phyloP scores from a whole-genome alignment of 2,329 filamentous ascomycete species.

The Leptographium wingfieldii region DNA sequence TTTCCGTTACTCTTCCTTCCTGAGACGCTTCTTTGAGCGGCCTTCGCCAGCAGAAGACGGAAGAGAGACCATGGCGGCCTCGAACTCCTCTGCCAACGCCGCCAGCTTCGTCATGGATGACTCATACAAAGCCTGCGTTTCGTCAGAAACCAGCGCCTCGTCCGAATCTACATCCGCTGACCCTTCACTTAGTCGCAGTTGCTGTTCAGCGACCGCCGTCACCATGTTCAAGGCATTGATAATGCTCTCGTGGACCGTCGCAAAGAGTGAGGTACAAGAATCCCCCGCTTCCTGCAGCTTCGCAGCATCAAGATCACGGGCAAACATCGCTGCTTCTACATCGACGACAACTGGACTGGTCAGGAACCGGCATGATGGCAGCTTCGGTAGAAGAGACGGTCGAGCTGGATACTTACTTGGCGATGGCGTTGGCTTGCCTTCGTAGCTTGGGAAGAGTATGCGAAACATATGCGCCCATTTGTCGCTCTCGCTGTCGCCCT shows the following conservation, averaged over 20 bases:
- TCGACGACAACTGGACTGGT: background rate
- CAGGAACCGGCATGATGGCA: background rate
- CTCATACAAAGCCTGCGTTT: background rate
- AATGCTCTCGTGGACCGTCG: background rate
- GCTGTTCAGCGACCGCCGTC: background rate
- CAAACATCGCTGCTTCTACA: background rate
- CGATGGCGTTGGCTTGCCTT: conserved; percentile 17
- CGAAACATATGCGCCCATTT: conserved; percentile 26
- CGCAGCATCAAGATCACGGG: background rate
- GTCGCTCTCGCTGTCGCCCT: conserved; percentile 19
- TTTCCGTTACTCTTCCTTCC: background rate
- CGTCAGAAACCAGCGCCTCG: background rate
- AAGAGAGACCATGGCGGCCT: background rate
- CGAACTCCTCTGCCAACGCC: background rate
- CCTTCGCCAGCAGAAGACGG: background rate
- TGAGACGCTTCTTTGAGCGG: background rate
- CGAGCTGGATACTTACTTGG: conserved; percentile 18
- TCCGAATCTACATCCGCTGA: background rate
- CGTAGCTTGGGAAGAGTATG: conserved; percentile 22
- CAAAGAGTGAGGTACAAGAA: background rate
- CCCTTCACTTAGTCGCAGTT: background rate
- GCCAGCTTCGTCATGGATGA: background rate
- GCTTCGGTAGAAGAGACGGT: background rate
- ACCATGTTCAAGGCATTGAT: background rate
- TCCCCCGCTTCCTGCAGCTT: background rate